These are phyloP conservation scores for Plasmodium ovale DNA, from an alignment of 169 alveolate genomes.

Conservation along the genomic window DNA sequence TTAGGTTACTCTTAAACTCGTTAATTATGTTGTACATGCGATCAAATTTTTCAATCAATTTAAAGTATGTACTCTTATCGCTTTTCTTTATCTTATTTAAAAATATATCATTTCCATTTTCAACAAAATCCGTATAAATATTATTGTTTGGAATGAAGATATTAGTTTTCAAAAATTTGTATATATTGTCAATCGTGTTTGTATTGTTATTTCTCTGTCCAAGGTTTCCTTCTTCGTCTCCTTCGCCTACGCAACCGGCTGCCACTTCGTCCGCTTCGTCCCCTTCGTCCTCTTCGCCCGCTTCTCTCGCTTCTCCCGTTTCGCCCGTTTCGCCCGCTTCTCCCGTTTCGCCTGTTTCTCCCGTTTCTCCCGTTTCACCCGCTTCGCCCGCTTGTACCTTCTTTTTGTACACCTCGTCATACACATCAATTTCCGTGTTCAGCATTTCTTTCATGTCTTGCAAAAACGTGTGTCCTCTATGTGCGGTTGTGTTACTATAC, in stretches of 20 bases:
- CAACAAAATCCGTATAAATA: conserved; percentile 66
- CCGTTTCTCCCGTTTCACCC: too few relatives aligned
- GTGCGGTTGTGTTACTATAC: neutral
- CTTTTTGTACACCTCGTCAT: conserved; percentile 3
- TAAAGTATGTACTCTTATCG: conserved; percentile 55
- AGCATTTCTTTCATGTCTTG: conserved; percentile 45
- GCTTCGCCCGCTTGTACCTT: conserved; percentile 4
- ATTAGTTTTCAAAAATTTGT: conserved; percentile 48
- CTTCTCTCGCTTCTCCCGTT: neutral
- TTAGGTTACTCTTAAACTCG: conserved; percentile 45
- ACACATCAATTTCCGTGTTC: conserved; percentile 39
- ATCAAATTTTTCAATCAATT: conserved; percentile 65
- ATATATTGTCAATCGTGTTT: conserved; percentile 33
- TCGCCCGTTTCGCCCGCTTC: too few relatives aligned
- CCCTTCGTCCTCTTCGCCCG: neutral
- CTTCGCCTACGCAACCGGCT: too few relatives aligned
- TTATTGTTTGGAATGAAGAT: conserved; percentile 63
- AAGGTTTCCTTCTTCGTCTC: neutral
- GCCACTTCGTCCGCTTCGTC: neutral
- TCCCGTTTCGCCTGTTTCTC: too few relatives aligned
- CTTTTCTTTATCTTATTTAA: conserved; percentile 60
- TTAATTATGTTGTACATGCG: conserved; percentile 67
- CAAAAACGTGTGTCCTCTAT: neutral
- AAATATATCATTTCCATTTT: conserved; percentile 74
- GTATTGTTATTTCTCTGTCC: neutral